Evolutionary conservation across 23 red algal genomes (phyloP).

Genomic region (Chondrus crispus): DNA sequence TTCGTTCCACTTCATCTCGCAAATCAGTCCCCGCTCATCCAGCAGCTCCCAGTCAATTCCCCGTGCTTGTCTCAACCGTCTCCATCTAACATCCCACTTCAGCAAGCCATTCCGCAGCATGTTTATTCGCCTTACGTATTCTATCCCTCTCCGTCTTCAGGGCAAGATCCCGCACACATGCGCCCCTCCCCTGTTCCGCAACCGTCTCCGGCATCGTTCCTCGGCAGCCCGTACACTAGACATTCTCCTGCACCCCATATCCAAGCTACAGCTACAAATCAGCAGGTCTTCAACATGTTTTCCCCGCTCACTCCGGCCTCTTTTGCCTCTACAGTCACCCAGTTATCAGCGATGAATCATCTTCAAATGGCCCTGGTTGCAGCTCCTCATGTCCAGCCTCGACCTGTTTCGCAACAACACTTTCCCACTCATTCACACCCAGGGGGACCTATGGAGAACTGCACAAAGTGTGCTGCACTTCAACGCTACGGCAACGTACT

Average conservation of each 20-base stretch:
- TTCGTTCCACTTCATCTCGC: neutral
- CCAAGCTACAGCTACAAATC: neutral
- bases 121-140: conserved; percentile 34
- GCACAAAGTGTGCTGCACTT: conserved; percentile 51
- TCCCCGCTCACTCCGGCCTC: conserved; percentile 24
- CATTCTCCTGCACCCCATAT: conserved; percentile 12
- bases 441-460: conserved; percentile 27
- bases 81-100: neutral
- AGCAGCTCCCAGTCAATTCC: neutral
- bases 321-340: neutral
- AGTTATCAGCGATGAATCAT: neutral
- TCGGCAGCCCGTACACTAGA: neutral
- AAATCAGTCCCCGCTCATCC: neutral
- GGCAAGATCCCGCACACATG: neutral
- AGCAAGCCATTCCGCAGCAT: neutral
- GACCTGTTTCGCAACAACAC: neutral
- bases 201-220: conserved; percentile 32
- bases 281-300: conserved; percentile 32
- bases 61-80: neutral
- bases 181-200: neutral
- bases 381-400: neutral
- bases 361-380: neutral
- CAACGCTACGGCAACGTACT: conserved; percentile 49
- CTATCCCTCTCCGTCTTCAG: neutral
- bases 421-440: conserved; percentile 24